phyloP scores from a whole-genome alignment of 2,329 filamentous ascomycete species.

The Chlorencoelia australis region DNA sequence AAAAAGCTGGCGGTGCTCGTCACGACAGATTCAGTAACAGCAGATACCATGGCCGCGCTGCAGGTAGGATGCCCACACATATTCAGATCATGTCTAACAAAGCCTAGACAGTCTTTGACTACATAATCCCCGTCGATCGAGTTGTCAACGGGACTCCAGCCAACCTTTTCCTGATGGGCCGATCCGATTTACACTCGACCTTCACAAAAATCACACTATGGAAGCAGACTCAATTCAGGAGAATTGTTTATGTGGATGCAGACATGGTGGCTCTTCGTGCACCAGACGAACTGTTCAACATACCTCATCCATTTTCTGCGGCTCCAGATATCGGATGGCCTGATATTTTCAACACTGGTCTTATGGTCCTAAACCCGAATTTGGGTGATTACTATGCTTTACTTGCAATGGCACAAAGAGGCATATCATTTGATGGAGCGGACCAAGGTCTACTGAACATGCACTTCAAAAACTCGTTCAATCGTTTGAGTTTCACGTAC shows the following conservation, averaged over 20 bases:
- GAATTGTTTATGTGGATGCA: conserved; percentile 89
- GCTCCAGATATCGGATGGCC: conserved; percentile 97
- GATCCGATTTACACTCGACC: conserved; percentile 78
- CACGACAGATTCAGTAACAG: conserved; percentile 68
- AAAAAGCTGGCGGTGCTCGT: conserved; percentile 81
- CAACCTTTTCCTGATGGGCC: conserved; percentile 87
- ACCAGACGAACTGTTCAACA: conserved; percentile 82
- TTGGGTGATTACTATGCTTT: conserved; percentile 82
- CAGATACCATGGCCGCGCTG: conserved; percentile 67
- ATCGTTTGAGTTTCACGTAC: conserved; percentile 88
- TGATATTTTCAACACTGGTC: conserved; percentile 94
- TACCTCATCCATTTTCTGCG: conserved; percentile 51
- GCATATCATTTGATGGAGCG: conserved; percentile 92
- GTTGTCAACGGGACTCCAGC: conserved; percentile 67
- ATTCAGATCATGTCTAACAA: conserved; percentile 9
- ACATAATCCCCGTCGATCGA: conserved; percentile 73
- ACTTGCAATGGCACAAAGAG: conserved; percentile 70
- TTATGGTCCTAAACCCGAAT: conserved; percentile 85
- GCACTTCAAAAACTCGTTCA: conserved; percentile 76
- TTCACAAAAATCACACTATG: conserved; percentile 97
- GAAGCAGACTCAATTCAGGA: conserved; percentile 81
- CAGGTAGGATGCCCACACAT: conserved; percentile 41
- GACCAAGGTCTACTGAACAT: conserved; percentile 95
- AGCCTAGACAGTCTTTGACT: conserved; percentile 70
- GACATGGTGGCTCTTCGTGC: conserved; percentile 86